These are phyloP conservation scores for Luffa acutangula DNA, from an alignment of 306 rosid species.

Conservation along the genomic window DNA sequence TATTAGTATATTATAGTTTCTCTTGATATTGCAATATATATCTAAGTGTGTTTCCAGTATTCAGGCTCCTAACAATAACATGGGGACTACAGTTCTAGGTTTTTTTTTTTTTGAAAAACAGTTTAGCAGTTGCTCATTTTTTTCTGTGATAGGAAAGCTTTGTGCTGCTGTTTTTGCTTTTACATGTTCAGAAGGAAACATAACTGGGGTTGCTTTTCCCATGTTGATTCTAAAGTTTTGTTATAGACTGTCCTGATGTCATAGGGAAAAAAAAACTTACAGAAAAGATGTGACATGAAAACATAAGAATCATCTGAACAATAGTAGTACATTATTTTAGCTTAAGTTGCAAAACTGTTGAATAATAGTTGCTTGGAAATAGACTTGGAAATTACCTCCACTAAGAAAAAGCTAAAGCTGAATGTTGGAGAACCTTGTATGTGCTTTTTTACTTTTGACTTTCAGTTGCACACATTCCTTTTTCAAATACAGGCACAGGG, in stretches of 20 bases:
- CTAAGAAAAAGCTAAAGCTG: neutral
- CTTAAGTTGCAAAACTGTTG: neutral
- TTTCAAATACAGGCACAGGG: neutral
- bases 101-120: neutral
- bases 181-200: neutral
- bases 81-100: neutral
- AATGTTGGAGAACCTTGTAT: constrained; percentile 1
- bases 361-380: constrained; percentile 1
- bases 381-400: constrained; percentile 5
- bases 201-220: neutral
- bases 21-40: too few relatives aligned
- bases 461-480: neutral
- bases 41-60: too few relatives aligned
- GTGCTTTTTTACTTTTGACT: constrained; percentile 1
- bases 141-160: neutral
- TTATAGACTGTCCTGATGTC: neutral
- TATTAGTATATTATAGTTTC: too few relatives aligned
- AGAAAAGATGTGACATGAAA: constrained; percentile 5
- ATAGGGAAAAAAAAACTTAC: neutral
- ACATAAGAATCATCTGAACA: neutral
- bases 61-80: neutral
- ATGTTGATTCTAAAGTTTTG: neutral
- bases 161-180: neutral
- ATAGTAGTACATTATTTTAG: neutral
- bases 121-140: neutral